A percentile compares a stretch with the other conserved stretches of the same genome.
Evolutionary conservation across 768 basidiomycete genomes (phyloP).

Genomic region (Termitomyces sp.): DNA sequence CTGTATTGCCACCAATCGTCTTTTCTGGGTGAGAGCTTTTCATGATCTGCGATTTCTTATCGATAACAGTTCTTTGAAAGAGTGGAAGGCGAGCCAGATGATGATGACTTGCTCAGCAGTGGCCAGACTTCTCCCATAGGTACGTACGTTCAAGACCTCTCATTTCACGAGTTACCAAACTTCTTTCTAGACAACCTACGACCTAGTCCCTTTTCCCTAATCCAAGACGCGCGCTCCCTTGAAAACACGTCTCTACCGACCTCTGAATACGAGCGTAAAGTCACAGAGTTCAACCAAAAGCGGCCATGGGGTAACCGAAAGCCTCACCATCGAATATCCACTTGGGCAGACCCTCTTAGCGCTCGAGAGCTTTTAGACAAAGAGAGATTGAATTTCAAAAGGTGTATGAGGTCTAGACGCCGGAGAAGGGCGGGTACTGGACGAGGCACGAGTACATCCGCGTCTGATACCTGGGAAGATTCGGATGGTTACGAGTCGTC

Average conservation of each 20-base stretch:
- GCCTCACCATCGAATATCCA: slow-evolving; percentile 38
- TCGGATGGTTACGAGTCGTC: slow-evolving; percentile 8
- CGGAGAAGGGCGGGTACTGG: slow-evolving; percentile 3
- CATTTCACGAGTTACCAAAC: not conserved
- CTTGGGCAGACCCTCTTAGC: slow-evolving; percentile 50
- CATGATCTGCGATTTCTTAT: not conserved
- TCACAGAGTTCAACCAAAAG: slow-evolving; percentile 33
- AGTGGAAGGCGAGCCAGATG: slow-evolving; percentile 26
- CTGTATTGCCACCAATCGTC: slow-evolving; percentile 25
- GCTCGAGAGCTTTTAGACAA: slow-evolving; percentile 30
- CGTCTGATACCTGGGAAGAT: slow-evolving; percentile 9
- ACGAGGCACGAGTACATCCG: not conserved
- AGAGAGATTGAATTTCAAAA: slow-evolving; percentile 14
- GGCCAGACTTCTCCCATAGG: slow-evolving; percentile 72
- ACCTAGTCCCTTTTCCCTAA: slow-evolving; percentile 15
- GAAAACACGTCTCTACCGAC: slow-evolving; percentile 14
- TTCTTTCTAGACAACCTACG: slow-evolving; percentile 12
- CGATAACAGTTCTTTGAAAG: not conserved
- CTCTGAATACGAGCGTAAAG: slow-evolving; percentile 28
- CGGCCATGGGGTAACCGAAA: slow-evolving; percentile 29
- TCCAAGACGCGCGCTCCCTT: slow-evolving; percentile 13
- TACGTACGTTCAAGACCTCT: slow-evolving; percentile 34
- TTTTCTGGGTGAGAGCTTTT: slow-evolving; percentile 19
- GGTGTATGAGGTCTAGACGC: not conserved
- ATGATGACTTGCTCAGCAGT: slow-evolving; percentile 71